These are phyloP conservation scores for Porpolomopsis calyptriformis DNA, from an alignment of 768 basidiomycete species.

Conservation along the genomic window DNA sequence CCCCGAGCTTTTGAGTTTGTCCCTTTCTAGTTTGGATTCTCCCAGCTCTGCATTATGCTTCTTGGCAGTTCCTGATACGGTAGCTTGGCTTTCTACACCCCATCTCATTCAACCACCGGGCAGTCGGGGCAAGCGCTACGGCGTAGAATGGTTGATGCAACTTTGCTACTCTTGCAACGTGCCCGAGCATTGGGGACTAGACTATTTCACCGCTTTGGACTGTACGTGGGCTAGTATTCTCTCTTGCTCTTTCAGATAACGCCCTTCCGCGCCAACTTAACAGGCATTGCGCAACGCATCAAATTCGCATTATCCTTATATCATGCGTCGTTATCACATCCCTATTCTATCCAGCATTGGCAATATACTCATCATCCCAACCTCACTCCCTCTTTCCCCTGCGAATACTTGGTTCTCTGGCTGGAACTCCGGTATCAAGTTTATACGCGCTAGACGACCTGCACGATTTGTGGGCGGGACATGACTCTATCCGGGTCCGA, in stretches of 20 bases:
- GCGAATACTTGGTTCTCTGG: slow-evolving; percentile 50
- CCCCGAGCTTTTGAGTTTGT: neutral
- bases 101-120: neutral
- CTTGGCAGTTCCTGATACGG: neutral
- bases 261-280: slow-evolving; percentile 5
- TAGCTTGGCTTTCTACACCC: neutral
- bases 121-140: neutral
- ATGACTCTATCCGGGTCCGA: slow-evolving; percentile 50
- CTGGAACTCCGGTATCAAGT: slow-evolving; percentile 38
- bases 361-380: slow-evolving; percentile 68
- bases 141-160: slow-evolving; percentile 1
- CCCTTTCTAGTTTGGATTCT: neutral
- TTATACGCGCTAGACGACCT: slow-evolving; percentile 52
- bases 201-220: slow-evolving; percentile 65
- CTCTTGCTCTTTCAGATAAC: slow-evolving; percentile 2
- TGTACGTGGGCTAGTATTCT: slow-evolving; percentile 40
- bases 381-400: slow-evolving; percentile 41
- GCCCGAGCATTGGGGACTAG: slow-evolving; percentile 33
- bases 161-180: slow-evolving; percentile 22
- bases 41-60: neutral
- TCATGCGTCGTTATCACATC: slow-evolving; percentile 83
- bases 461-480: slow-evolving; percentile 59
- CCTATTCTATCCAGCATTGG: slow-evolving; percentile 83
- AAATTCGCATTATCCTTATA: slow-evolving; percentile 80
- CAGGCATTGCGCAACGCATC: slow-evolving; percentile 80